Percentiles rank a stretch among this genome's conserved stretches.
These are phyloP conservation scores for Venturia nashicola DNA, from an alignment of 2,329 filamentous ascomycete species.

Conservation along the genomic window DNA sequence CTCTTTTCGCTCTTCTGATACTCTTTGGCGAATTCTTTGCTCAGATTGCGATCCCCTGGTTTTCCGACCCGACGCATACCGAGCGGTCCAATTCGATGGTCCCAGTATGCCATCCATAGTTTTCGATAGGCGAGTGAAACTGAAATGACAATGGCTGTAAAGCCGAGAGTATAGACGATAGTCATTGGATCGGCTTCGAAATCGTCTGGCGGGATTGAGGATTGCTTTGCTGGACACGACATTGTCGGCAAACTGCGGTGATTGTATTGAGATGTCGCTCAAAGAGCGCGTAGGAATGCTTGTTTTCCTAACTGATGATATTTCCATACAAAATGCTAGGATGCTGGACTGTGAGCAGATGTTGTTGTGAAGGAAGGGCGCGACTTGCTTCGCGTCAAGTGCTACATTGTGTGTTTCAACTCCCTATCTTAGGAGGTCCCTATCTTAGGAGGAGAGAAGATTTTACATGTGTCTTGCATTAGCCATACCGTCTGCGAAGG, in stretches of 20 bases:
- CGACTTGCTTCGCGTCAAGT: neutral
- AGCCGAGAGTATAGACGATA: neutral
- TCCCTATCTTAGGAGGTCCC: neutral
- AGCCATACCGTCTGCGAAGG: neutral
- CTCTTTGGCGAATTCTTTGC: slow-evolving; percentile 3
- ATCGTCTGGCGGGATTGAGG: neutral
- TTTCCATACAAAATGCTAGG: neutral
- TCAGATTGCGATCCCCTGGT: slow-evolving; percentile 4
- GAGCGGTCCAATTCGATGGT: neutral
- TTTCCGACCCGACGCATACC: slow-evolving; percentile 5
- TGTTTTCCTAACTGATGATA: neutral
- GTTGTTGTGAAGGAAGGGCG: neutral
- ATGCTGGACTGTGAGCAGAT: neutral
- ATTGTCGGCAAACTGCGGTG: neutral
- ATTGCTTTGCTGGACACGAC: neutral
- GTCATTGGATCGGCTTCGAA: neutral
- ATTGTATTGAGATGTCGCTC: neutral
- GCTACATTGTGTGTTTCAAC: neutral
- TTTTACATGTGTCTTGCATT: neutral
- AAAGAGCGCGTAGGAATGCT: neutral
- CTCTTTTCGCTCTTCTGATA: neutral
- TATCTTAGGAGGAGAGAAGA: neutral
- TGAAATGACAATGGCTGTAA: neutral
- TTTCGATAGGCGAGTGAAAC: slow-evolving; percentile 5
- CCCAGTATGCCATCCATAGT: slow-evolving; percentile 3